A percentile compares a stretch with the other conserved stretches of the same genome.
These are phyloP conservation scores for Auriculariales sp. DNA, from an alignment of 768 basidiomycete genomes.

Conservation along the genomic window DNA sequence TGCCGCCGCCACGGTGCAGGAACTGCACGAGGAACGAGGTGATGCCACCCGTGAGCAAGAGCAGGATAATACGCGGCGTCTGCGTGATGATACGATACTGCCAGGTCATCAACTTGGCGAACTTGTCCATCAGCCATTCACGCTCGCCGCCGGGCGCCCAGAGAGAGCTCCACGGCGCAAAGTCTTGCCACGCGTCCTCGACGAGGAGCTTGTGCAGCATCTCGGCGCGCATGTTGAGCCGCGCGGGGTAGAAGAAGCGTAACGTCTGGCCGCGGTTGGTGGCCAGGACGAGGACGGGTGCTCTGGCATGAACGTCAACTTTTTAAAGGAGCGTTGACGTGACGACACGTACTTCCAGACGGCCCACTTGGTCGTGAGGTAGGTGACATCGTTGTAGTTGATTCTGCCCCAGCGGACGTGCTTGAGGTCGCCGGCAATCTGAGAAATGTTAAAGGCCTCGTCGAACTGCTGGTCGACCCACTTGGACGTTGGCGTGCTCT, in stretches of 20 bases:
- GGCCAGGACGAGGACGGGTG: slow-evolving; percentile 58
- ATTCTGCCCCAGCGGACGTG: slow-evolving; percentile 73
- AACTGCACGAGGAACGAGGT: slow-evolving; percentile 55
- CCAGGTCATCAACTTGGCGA: slow-evolving; percentile 33
- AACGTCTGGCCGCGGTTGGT: slow-evolving; percentile 60
- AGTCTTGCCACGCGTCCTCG: slow-evolving; percentile 44
- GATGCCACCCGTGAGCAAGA: slow-evolving; percentile 46
- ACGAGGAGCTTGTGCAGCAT: slow-evolving; percentile 51
- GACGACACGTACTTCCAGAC: slow-evolving; percentile 54
- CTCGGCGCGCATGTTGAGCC: slow-evolving; percentile 44
- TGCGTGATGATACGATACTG: slow-evolving; percentile 36
- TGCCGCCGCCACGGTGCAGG: slow-evolving; percentile 28
- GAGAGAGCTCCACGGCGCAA: slow-evolving; percentile 51
- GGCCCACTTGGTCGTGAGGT: slow-evolving; percentile 72
- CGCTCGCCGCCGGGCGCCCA: slow-evolving; percentile 68
- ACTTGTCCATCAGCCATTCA: slow-evolving; percentile 50
- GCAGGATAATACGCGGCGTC: slow-evolving; percentile 61
- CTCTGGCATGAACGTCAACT: slow-evolving; percentile 28
- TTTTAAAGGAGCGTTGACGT: background rate
- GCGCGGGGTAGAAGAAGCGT: slow-evolving; percentile 62
- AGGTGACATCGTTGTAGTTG: slow-evolving; percentile 76
- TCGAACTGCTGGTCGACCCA: slow-evolving; percentile 63
- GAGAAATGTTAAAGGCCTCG: slow-evolving; percentile 49
- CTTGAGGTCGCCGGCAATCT: slow-evolving; percentile 44
- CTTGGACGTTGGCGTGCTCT: slow-evolving; percentile 52